These are phyloP conservation scores for Ceratocystis eucalypticola DNA, from an alignment of 2,329 filamentous ascomycete genomes.

Conservation along the genomic window DNA sequence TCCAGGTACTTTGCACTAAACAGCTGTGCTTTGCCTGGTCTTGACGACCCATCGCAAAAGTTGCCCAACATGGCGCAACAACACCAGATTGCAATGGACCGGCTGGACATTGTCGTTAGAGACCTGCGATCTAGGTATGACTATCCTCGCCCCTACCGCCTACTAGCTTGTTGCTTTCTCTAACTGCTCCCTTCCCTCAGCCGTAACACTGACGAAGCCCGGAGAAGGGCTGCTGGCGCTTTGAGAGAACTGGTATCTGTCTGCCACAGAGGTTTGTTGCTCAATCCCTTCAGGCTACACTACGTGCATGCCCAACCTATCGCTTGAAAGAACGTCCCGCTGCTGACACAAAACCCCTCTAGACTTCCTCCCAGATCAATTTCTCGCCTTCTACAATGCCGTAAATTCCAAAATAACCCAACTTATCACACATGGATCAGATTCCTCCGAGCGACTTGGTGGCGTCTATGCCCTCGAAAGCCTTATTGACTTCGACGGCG, in stretches of 20 bases:
- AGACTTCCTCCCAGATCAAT: constrained; percentile 72
- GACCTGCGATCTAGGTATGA: constrained; percentile 43
- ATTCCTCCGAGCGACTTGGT: constrained; percentile 77
- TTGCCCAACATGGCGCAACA: constrained; percentile 24
- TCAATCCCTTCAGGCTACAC: background rate
- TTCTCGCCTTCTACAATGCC: constrained; percentile 44
- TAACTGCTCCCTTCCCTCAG: constrained; percentile 12
- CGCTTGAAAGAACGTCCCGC: background rate
- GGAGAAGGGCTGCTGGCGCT: constrained; percentile 40
- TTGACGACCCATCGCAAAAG: constrained; percentile 10
- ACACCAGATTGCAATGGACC: constrained; percentile 41
- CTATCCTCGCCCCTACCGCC: background rate
- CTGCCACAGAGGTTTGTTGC: constrained; percentile 39
- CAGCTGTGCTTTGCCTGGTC: constrained; percentile 16
- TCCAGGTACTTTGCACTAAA: constrained; percentile 11
- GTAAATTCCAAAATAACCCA: constrained; percentile 45
- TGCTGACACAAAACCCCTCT: background rate
- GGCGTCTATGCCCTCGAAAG: constrained; percentile 85
- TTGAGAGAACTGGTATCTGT: constrained; percentile 42
- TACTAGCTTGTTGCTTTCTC: background rate
- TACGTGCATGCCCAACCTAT: background rate
- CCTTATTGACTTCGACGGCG: constrained; percentile 90
- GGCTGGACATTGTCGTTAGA: constrained; percentile 40
- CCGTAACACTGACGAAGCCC: constrained; percentile 32
- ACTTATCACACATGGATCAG: constrained; percentile 71